phyloP scores from a whole-genome alignment of 208 protist genomes.

The Borovskyia barvae region DNA sequence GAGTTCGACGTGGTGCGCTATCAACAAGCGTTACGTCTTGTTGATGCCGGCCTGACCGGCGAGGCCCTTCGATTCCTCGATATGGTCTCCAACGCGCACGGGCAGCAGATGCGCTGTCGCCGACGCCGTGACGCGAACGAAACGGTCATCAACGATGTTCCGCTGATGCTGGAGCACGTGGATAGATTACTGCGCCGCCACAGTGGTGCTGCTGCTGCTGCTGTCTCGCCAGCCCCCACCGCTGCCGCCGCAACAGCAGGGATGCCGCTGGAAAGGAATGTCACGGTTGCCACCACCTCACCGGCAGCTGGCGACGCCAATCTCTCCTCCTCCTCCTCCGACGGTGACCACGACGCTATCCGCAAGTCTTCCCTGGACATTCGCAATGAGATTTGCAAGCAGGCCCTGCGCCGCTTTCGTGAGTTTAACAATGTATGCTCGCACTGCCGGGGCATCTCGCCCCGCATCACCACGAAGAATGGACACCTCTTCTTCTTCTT shows the following conservation, averaged over 20 bases:
- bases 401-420: slow-evolving; percentile 63
- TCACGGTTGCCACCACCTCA: background rate
- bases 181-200: slow-evolving; percentile 44
- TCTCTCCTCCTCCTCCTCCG: background rate
- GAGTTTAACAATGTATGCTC: slow-evolving; percentile 62
- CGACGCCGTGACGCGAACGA: slow-evolving; percentile 63
- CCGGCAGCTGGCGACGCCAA: background rate
- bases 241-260: background rate
- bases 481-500: slow-evolving; percentile 88
- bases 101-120: slow-evolving; percentile 43
- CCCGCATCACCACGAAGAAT: slow-evolving; percentile 69
- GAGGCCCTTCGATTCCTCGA: slow-evolving; percentile 84
- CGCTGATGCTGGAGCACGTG: slow-evolving; percentile 56
- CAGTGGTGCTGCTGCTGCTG: background rate
- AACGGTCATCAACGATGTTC: slow-evolving; percentile 63
- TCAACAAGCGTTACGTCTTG: slow-evolving; percentile 66
- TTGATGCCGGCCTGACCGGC: slow-evolving; percentile 68
- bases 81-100: slow-evolving; percentile 55
- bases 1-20: slow-evolving; percentile 85
- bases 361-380: slow-evolving; percentile 58
- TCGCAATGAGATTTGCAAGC: slow-evolving; percentile 68
- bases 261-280: background rate
- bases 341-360: background rate
- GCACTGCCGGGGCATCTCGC: slow-evolving; percentile 76
- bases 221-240: background rate